phyloP scores from a whole-genome alignment of 148 eudicot genomes.

The Vaccinium darrowii region DNA sequence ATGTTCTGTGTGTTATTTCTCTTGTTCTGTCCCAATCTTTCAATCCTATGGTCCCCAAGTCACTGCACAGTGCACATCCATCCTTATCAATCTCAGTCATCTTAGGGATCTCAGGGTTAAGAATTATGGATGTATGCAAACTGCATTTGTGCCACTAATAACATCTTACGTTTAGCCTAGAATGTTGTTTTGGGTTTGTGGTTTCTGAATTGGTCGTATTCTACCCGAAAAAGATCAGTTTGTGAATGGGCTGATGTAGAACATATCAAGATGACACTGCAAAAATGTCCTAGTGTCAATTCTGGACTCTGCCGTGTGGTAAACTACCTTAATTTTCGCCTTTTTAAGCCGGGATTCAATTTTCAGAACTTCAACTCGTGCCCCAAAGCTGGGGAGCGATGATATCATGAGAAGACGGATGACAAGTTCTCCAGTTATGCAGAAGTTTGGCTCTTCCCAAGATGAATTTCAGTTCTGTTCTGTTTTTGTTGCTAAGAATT shows the following conservation, averaged over 20 bases:
- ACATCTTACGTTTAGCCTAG: not conserved
- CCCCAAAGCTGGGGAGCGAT: not conserved
- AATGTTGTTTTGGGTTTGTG: not conserved
- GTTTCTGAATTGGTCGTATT: not conserved
- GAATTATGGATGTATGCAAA: not conserved
- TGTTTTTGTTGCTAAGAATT: too few relatives aligned
- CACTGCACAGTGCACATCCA: not conserved
- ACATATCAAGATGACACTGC: not conserved
- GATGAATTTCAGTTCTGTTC: too few relatives aligned
- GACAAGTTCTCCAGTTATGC: not conserved
- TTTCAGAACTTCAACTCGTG: not conserved
- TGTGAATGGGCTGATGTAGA: not conserved
- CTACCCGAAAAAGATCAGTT: not conserved
- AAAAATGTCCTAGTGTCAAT: not conserved
- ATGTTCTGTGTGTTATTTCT: not conserved
- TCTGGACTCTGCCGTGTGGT: not conserved
- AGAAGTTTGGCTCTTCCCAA: too few relatives aligned
- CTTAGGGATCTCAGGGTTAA: not conserved
- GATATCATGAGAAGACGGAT: not conserved
- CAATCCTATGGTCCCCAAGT: not conserved
- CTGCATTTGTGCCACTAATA: not conserved
- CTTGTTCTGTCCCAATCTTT: not conserved
- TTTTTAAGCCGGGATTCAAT: too few relatives aligned
- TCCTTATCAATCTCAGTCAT: not conserved
- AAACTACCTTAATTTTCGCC: too few relatives aligned